Evolutionary conservation across 2,329 filamentous ascomycete species (phyloP).

Genomic region (Microcyclosporella mali): DNA sequence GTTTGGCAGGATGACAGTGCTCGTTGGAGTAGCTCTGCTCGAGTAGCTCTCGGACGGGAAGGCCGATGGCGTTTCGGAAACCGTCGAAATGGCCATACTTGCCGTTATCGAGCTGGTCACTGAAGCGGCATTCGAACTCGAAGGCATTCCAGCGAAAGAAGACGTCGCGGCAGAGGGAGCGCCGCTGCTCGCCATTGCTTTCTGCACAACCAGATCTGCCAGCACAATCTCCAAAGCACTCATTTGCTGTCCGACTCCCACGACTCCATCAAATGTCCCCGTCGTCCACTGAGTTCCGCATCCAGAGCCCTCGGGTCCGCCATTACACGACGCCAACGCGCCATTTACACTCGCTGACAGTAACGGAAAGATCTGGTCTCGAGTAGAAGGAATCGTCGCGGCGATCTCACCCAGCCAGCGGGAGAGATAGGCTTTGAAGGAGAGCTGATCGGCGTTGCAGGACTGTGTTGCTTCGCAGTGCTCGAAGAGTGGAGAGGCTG

Average conservation of each 20-base stretch:
- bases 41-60: too few species aligned
- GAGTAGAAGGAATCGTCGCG: conserved; percentile 1
- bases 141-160: too few species aligned
- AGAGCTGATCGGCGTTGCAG: conserved; percentile 42
- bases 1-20: too few species aligned
- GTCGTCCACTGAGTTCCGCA: conserved; percentile 40
- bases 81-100: too few species aligned
- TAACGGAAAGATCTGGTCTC: conserved; percentile 6
- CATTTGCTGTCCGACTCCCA: conserved; percentile 53
- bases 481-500: conserved; percentile 41
- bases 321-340: conserved; percentile 28
- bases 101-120: too few species aligned
- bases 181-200: too few species aligned
- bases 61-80: too few species aligned
- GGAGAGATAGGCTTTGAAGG: conserved; percentile 40
- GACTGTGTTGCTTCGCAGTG: conserved; percentile 38
- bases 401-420: conserved; percentile 43
- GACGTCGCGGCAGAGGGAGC: too few species aligned
- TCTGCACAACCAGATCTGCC: conserved; percentile 28
- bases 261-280: conserved; percentile 36
- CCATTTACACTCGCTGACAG: conserved; percentile 42
- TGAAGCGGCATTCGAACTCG: too few species aligned
- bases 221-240: conserved; percentile 47
- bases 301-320: not conserved
- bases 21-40: too few species aligned